Evolutionary conservation across 1,284 basidiomycete species (phyloP).

Genomic region (Cryptococcus jaspeensis): DNA sequence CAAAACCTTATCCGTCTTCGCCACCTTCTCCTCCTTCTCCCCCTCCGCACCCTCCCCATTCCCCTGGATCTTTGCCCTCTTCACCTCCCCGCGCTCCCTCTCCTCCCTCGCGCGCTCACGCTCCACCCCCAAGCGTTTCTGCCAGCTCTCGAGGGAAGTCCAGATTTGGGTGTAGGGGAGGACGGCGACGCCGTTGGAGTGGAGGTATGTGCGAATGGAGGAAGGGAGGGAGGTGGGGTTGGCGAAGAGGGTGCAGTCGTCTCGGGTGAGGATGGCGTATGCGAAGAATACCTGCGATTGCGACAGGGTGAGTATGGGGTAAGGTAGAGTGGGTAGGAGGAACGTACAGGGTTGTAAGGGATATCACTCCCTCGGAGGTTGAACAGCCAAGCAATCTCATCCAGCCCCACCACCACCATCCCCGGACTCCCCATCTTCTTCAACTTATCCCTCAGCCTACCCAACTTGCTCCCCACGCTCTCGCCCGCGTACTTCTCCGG

Average conservation of each 20-base stretch:
- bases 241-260: conserved; percentile 71
- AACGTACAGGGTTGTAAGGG: conserved; percentile 74
- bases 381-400: conserved; percentile 91
- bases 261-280: conserved; percentile 74
- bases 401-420: conserved; percentile 74
- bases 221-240: conserved; percentile 64
- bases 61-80: not conserved
- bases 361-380: conserved; percentile 93
- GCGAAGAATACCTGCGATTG: conserved; percentile 79
- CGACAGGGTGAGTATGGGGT: not conserved
- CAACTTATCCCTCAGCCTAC: conserved; percentile 64
- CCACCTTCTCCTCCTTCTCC: conserved; percentile 29
- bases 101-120: conserved; percentile 13
- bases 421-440: conserved; percentile 65
- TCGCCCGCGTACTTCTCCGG: conserved; percentile 65
- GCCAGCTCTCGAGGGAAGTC: conserved; percentile 30
- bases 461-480: conserved; percentile 66
- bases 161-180: conserved; percentile 71
- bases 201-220: conserved; percentile 61
- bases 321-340: not conserved
- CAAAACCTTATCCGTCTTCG: conserved; percentile 49
- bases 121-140: conserved; percentile 16
- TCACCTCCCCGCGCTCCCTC: conserved; percentile 5
- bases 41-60: conserved; percentile 3
- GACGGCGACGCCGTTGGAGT: conserved; percentile 62